Conservation (phyloP, 768 basidiomycete genomes). For the Tricholoma terreum region DNA sequence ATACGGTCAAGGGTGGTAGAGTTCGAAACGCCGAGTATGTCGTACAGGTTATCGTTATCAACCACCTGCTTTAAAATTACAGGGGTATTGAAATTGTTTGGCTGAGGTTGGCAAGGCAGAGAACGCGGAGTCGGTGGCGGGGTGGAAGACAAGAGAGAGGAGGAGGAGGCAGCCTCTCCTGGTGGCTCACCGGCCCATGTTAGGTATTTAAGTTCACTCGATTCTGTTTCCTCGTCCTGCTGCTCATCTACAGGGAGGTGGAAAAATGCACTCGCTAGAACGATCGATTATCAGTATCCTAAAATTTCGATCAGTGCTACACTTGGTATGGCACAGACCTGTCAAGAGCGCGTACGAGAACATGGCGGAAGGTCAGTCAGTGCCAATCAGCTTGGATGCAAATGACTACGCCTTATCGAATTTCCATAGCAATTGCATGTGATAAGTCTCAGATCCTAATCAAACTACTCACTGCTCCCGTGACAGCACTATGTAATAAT, state of each 20-base stretch:
- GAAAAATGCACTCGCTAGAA: constrained; percentile 58
- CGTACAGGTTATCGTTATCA: constrained; percentile 63
- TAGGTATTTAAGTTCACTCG: constrained; percentile 43
- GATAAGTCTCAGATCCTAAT: constrained; percentile 1
- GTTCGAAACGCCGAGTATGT: constrained; percentile 63
- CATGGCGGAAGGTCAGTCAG: constrained; percentile 26
- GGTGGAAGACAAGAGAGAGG: constrained; percentile 3
- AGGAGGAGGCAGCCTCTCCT: constrained; percentile 9
- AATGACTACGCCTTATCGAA: not conserved
- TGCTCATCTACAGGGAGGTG: constrained; percentile 61
- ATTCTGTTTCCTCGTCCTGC: constrained; percentile 45
- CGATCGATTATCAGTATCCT: not conserved
- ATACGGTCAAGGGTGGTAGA: constrained; percentile 52
- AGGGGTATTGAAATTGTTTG: constrained; percentile 5
- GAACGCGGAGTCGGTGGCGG: constrained; percentile 3
- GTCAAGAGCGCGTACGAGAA: constrained; percentile 46
- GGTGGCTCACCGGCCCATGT: constrained; percentile 47
- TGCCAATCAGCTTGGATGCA: too few relatives aligned
- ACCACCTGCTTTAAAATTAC: constrained; percentile 52
- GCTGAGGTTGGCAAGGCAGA: not conserved
- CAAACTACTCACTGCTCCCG: too few relatives aligned
- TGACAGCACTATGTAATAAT: too few relatives aligned
- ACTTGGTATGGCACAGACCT: constrained; percentile 22
- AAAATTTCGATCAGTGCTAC: too few relatives aligned
- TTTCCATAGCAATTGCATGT: constrained; percentile 34